Conservation (phyloP, 2,329 filamentous ascomycete genomes). For the Penicillium occitanis region DNA sequence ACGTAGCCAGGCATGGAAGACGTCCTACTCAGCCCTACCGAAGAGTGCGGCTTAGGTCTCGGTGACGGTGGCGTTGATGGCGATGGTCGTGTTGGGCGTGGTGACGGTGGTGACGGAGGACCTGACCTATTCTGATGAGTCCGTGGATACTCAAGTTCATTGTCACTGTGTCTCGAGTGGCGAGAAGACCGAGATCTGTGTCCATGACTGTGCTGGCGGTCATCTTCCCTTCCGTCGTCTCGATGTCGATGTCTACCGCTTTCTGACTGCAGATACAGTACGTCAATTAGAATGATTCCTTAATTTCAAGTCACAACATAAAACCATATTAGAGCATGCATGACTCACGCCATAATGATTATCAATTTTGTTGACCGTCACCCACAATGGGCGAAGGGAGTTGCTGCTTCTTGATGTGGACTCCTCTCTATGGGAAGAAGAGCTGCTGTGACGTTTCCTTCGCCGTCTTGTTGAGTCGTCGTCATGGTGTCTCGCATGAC, state of each 20-base stretch:
- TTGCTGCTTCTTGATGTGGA: background rate
- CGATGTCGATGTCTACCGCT: background rate
- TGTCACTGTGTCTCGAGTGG: background rate
- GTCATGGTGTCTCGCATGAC: background rate
- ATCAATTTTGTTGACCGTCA: conserved; percentile 10
- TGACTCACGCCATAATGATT: conserved; percentile 8
- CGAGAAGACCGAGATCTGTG: background rate
- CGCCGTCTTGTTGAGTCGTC: background rate
- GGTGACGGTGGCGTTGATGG: background rate
- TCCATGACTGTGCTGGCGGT: background rate
- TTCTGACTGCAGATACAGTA: background rate
- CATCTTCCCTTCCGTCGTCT: background rate
- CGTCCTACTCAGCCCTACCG: background rate
- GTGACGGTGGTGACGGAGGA: background rate
- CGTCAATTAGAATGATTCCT: background rate
- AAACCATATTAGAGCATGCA: background rate
- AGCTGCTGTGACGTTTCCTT: conserved; percentile 9
- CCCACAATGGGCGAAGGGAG: conserved; percentile 6
- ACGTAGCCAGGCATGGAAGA: background rate
- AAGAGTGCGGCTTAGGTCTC: background rate
- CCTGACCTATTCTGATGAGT: background rate
- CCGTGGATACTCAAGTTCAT: background rate
- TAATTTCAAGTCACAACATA: background rate
- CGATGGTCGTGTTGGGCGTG: background rate
- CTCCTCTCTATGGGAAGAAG: background rate